Evolutionary conservation across 2,329 filamentous ascomycete species (phyloP), one percentile per base, ranked within the genome.

Genomic region (Lecanoromycetidae sp.): DNA sequence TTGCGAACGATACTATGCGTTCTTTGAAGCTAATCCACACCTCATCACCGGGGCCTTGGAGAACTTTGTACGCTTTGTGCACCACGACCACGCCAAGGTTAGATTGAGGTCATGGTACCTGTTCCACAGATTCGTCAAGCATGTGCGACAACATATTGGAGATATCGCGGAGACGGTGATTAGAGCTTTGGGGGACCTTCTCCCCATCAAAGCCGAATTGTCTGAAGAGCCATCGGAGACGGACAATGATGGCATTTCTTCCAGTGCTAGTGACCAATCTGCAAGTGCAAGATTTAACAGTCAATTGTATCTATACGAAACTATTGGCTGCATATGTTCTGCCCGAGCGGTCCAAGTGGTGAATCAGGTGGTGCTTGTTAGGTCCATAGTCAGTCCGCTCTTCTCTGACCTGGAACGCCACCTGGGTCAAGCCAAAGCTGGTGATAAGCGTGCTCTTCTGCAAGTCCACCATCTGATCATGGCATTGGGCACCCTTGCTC

Each of bases 401-500:
- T 94, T 95, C 61, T 68, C 75, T n/a, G 88, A 96, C 57, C 83
- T 98, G 72, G 80, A 94, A 61, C 75, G 76, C 46, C 81, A 90
- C 58, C 71, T 98, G 15, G 72, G 73, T 9, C 71, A 79, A 46
- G 91, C 90, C 23, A 86, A 86, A 61, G 71, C 77, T 33, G 85
- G 85, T 10, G 87, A 96, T 60, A 79, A 86, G 40, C 80, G 87
- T 57, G 83, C 90, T 1, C 70, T 82, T 32, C 71, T 94, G 15
- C 91, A 98, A 65, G 85, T 95, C 15, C 91, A 98, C 62, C 91
- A 98, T 63, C 84, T 94, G 55, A 87, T 98, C 56, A 88, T 94
- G 84, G 93, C 93, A 13, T 71, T 98, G 25, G 91, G 91, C 10
- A 94, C 87, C 1, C 71, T 98, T 33, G 87, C 90, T 1, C 83